A percentile compares a stretch with the other conserved stretches of the same genome.
These are phyloP conservation scores for Talaromyces stipitatus DNA, from an alignment of 495 filamentous ascomycete genomes.

Conservation along the genomic window DNA sequence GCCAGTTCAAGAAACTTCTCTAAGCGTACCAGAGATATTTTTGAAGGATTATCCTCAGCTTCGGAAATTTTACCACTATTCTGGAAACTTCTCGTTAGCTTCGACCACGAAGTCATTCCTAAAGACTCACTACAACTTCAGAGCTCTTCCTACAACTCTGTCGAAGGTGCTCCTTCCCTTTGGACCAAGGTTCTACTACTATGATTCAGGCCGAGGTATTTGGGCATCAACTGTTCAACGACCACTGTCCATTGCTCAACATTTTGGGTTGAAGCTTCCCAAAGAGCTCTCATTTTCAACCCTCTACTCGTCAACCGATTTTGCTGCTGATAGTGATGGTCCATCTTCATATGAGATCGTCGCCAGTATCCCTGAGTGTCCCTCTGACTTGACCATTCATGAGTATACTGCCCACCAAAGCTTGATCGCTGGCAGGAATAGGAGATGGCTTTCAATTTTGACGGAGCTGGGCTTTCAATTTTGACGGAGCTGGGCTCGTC, in stretches of 20 bases:
- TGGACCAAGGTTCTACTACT: conserved; percentile 15
- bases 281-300: conserved; percentile 12
- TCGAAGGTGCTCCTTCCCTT: conserved; percentile 13
- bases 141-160: conserved; percentile 15
- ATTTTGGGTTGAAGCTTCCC: conserved; percentile 26
- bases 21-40: not conserved
- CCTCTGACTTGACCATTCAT: conserved; percentile 34
- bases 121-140: conserved; percentile 29
- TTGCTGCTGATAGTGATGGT: conserved; percentile 11
- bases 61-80: conserved; percentile 12
- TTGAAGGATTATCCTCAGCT: conserved; percentile 20
- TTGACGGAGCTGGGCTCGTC: conserved; percentile 39
- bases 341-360: conserved; percentile 32
- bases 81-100: conserved; percentile 17
- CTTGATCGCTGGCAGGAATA: conserved; percentile 30
- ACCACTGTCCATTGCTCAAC: conserved; percentile 27
- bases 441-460: conserved; percentile 47
- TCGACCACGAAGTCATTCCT: conserved; percentile 38
- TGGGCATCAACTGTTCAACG: conserved; percentile 24
- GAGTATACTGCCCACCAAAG: conserved; percentile 42
- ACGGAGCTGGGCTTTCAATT: conserved; percentile 46
- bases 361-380: conserved; percentile 33
- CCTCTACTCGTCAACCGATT: conserved; percentile 11
- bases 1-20: not conserved
- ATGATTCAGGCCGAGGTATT: conserved; percentile 10